Percentiles rank a stretch among this genome's conserved stretches.
phyloP scores from a whole-genome alignment of 164 flowering plant genomes.

The Chimonanthus praecox region DNA sequence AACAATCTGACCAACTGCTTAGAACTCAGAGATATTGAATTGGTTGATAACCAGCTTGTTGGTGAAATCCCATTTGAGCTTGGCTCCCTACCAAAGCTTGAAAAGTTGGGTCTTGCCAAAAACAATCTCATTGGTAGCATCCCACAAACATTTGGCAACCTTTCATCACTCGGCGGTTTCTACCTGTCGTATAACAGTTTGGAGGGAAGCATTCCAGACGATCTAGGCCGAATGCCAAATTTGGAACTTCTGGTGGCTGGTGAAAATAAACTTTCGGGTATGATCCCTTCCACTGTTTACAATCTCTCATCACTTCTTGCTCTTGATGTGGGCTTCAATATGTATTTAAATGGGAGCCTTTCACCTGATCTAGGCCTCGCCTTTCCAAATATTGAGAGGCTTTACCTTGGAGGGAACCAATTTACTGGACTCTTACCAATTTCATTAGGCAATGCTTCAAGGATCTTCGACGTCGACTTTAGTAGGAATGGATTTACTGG shows the following conservation, averaged over 20 bases:
- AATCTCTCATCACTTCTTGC: background rate
- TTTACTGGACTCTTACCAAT: background rate
- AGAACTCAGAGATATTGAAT: constrained; percentile 19
- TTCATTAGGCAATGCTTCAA: background rate
- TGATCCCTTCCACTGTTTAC: background rate
- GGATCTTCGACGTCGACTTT: background rate
- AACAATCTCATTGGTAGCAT: constrained; percentile 3
- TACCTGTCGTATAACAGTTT: background rate
- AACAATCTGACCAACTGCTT: constrained; percentile 13
- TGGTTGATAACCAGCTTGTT: background rate
- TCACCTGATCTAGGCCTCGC: background rate
- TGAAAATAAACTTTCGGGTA: background rate
- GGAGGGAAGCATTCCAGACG: background rate
- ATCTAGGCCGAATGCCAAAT: background rate
- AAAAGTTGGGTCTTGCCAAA: background rate
- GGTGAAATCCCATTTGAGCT: background rate
- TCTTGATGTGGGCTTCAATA: background rate
- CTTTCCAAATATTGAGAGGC: background rate
- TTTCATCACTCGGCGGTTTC: background rate
- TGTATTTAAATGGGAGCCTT: background rate
- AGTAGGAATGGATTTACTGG: background rate
- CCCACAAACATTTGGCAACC: background rate
- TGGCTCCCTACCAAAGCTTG: background rate
- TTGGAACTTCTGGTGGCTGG: background rate
- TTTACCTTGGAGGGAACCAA: background rate